Evolutionary conservation across 2,329 filamentous ascomycete genomes (phyloP).

Genomic region (Dothistroma pini): DNA sequence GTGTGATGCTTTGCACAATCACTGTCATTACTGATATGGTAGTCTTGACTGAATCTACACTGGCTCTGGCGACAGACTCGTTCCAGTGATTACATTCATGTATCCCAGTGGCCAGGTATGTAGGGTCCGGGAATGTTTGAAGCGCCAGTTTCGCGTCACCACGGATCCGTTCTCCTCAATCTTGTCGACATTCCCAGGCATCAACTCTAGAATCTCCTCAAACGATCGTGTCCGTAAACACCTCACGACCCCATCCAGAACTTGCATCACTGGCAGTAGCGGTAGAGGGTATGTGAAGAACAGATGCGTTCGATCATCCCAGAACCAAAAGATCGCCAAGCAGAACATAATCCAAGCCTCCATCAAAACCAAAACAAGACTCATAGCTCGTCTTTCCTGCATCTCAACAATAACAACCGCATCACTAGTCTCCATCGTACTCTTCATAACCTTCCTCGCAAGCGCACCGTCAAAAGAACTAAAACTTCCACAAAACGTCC

Average conservation of each 20-base stretch:
- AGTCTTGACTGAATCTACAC: not conserved
- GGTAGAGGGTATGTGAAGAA: constrained; percentile 66
- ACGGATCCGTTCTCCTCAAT: constrained; percentile 22
- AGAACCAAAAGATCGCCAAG: constrained; percentile 52
- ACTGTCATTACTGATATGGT: constrained; percentile 1
- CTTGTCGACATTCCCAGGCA: constrained; percentile 39
- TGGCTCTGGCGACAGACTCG: not conserved
- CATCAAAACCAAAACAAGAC: constrained; percentile 33
- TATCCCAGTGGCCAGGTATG: constrained; percentile 50
- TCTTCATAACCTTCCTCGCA: constrained; percentile 58
- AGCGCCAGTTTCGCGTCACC: constrained; percentile 36
- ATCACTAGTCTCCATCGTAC: constrained; percentile 62
- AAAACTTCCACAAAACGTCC: constrained; percentile 70
- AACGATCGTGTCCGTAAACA: constrained; percentile 64
- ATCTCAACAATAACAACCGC: constrained; percentile 72
- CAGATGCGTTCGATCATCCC: constrained; percentile 52
- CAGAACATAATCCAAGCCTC: constrained; percentile 49
- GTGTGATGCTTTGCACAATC: not conserved
- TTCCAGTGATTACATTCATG: constrained; percentile 45
- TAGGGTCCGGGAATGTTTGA: constrained; percentile 38
- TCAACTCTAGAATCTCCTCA: constrained; percentile 59
- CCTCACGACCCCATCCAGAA: constrained; percentile 67
- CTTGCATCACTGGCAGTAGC: constrained; percentile 62
- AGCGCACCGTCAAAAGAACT: constrained; percentile 69
- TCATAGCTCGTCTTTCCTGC: constrained; percentile 54